Base-by-base conservation (phyloP, 345 rosid species). In the Viola odorata region DNA sequence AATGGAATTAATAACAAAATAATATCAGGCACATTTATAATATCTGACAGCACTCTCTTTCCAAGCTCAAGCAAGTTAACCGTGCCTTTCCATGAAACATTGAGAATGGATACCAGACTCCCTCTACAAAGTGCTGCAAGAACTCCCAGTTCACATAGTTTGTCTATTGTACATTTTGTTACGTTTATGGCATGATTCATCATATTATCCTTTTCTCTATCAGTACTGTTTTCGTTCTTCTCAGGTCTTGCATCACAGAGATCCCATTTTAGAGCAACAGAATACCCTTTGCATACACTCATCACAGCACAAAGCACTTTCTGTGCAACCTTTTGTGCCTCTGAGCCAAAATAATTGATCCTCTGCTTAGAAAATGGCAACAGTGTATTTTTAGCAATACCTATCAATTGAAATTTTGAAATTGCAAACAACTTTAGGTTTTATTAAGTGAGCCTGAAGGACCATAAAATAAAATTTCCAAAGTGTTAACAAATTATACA, bases 21-120 rank as follows among this genome's bases (percentile, higher is more conserved):
- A 39, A 92, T 92, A 47, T 87, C 91, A 62, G 86, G 83, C 57
- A 86, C 81, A 37, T 80, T 77, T 40, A 84, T 74, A 62, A 70
- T 64, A 51, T 69, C 72, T 14, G 68, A 74, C 55, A 84, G 55
- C 49, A 58, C 56, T 50, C 77, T 83, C 71, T 84, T 89, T 63
- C 85, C 82, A 54, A 78, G 80, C 75, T 81, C 90, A 86, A 89
- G 94, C 73, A 89, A 83, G 37, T 81, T 67, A 62, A 87, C 89
- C 68, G 89, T 89, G 66, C 97, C 97, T 78, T 88, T 94, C 99
- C 94, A 90, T 45, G 96, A 85, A 62, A 82, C 73, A 76, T 90
- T 94, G 62, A 94, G 95, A 75, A 94, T 77, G 71, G 81, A 66
- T 62, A 90, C 99, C 61, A 94, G 86, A 76, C 60, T 82, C 36